Conservation (phyloP, 371 early-diverging fungal species). For the Lichtheimia ornata region DNA sequence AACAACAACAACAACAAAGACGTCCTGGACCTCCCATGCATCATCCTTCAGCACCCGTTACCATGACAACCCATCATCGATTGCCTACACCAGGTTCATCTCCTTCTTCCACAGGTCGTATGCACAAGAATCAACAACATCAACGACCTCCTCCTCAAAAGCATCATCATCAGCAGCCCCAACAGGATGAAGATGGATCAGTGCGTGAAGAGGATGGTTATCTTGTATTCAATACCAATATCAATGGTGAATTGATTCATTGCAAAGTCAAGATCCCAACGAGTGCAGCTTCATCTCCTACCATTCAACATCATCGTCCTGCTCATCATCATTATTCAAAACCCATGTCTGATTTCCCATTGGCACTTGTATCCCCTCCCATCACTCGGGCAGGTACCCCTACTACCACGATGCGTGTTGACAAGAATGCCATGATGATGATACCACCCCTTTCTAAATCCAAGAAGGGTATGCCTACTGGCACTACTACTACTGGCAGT, state of each 20-base stretch:
- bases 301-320: slow-evolving; percentile 2
- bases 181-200: slow-evolving; percentile 8
- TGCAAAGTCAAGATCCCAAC: slow-evolving; percentile 39
- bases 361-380: slow-evolving; percentile 24
- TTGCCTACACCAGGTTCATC: slow-evolving; percentile 8
- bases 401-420: background rate
- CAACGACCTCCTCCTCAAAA: slow-evolving; percentile 3
- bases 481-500: slow-evolving; percentile 13
- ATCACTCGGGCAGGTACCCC: slow-evolving; percentile 15
- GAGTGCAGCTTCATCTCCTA: slow-evolving; percentile 19
- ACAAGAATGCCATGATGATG: background rate
- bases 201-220: slow-evolving; percentile 39
- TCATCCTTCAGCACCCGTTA: background rate
- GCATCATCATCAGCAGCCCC: background rate
- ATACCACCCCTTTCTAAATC: slow-evolving; percentile 13
- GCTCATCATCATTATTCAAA: too few relatives aligned
- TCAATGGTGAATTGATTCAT: slow-evolving; percentile 34
- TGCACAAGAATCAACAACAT: background rate
- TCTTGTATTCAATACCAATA: slow-evolving; percentile 31
- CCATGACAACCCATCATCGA: background rate
- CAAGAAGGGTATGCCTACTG: background rate
- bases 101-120: slow-evolving; percentile 1
- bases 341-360: slow-evolving; percentile 4
- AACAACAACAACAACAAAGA: slow-evolving; percentile 19
- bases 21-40: slow-evolving; percentile 17